These are phyloP conservation scores for Hyphopichia buzzinii DNA, from an alignment of 1,139 yeast genomes.

Conservation along the genomic window DNA sequence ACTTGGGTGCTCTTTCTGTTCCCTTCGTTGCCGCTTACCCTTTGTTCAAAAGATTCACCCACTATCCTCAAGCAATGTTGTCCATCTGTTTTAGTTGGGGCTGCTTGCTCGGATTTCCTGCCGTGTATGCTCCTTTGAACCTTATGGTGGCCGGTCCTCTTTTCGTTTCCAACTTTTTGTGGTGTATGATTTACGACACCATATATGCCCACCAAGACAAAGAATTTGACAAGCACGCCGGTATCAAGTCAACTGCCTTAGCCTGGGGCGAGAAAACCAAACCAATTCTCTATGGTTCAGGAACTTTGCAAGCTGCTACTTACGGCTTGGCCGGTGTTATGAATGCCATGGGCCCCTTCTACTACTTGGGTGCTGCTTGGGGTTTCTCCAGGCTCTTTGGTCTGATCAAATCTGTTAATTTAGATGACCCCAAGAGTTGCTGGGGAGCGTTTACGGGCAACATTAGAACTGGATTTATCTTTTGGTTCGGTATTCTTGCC, in stretches of 20 bases:
- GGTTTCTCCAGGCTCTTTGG: slow-evolving; percentile 67
- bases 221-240: slow-evolving; percentile 78
- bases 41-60: slow-evolving; percentile 87
- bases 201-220: slow-evolving; percentile 98
- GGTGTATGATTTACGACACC: slow-evolving; percentile 97
- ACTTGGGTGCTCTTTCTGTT: slow-evolving; percentile 77
- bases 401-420: slow-evolving; percentile 69
- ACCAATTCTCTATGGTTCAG: slow-evolving; percentile 60
- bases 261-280: slow-evolving; percentile 86
- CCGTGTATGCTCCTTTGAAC: slow-evolving; percentile 79
- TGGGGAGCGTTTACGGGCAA: slow-evolving; percentile 79
- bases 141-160: slow-evolving; percentile 75
- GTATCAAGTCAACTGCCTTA: slow-evolving; percentile 91
- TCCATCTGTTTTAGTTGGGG: slow-evolving; percentile 95
- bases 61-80: slow-evolving; percentile 86
- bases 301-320: slow-evolving; percentile 64
- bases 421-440: slow-evolving; percentile 77
- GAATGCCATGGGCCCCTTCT: slow-evolving; percentile 87
- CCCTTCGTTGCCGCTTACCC: slow-evolving; percentile 87
- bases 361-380: slow-evolving; percentile 59
- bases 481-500: slow-evolving; percentile 71
- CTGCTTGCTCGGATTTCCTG: slow-evolving; percentile 89
- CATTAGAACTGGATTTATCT: slow-evolving; percentile 74
- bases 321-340: slow-evolving; percentile 72
- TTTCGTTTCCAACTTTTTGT: slow-evolving; percentile 72